Percentiles rank a stretch among this genome's conserved stretches.
phyloP scores from a whole-genome alignment of 345 rosid species.

The Syzygium jambos region DNA sequence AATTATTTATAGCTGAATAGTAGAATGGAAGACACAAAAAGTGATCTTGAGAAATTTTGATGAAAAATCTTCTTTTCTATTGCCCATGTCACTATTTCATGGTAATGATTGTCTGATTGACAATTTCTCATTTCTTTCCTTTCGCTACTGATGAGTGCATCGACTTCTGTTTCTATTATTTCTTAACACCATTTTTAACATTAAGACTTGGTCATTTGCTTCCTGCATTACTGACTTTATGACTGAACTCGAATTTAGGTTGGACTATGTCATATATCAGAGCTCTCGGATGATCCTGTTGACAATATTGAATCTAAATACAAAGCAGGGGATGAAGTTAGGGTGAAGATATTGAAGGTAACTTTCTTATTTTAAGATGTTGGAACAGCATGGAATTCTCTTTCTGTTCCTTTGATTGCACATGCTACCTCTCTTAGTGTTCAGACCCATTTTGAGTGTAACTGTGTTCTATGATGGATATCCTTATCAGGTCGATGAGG shows the following conservation, averaged over 20 bases:
- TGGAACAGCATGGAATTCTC: background rate
- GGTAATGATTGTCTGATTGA: background rate
- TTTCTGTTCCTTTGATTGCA: background rate
- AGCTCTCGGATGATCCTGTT: slow-evolving; percentile 59
- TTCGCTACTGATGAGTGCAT: background rate
- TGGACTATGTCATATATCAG: slow-evolving; percentile 84
- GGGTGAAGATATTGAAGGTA: slow-evolving; percentile 82
- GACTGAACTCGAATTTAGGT: slow-evolving; percentile 29
- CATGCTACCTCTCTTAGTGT: background rate
- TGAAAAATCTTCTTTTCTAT: background rate
- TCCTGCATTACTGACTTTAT: background rate
- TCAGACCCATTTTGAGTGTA: background rate
- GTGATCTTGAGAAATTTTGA: background rate
- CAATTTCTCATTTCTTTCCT: background rate
- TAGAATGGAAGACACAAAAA: background rate
- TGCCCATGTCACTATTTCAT: background rate
- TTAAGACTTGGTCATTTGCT: background rate
- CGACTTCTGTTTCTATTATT: background rate
- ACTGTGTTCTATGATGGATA: background rate
- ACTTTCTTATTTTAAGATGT: background rate
- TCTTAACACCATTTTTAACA: background rate
- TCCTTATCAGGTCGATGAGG: slow-evolving; percentile 58
- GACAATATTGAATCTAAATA: slow-evolving; percentile 48
- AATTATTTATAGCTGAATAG: background rate
- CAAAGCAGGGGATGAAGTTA: slow-evolving; percentile 71